Evolutionary conservation across 305 asterid species (phyloP).

Genomic region (Rubia occidens): DNA sequence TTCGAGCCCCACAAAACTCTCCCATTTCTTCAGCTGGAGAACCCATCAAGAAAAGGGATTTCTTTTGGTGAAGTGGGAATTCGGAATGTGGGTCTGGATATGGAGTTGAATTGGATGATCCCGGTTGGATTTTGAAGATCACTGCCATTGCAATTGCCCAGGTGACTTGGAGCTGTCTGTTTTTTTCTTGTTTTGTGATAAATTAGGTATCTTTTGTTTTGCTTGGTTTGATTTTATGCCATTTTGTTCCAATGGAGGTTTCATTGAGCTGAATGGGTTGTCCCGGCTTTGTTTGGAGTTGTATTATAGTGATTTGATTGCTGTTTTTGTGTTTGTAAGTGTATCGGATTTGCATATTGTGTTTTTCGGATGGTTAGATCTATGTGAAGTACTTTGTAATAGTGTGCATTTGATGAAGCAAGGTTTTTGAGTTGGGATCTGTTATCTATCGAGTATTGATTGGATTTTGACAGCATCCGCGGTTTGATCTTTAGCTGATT

Average conservation of each 20-base stretch:
- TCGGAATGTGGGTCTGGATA: slow-evolving; percentile 24
- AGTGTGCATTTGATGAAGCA: slow-evolving; percentile 9
- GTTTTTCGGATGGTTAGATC: slow-evolving; percentile 40
- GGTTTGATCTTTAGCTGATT: neutral
- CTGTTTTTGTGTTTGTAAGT: neutral
- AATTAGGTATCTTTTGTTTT: neutral
- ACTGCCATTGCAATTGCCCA: slow-evolving; percentile 30
- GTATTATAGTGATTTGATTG: slow-evolving; percentile 3
- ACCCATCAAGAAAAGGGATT: neutral
- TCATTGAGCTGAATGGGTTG: neutral
- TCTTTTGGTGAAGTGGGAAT: neutral
- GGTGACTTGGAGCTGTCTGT: slow-evolving; percentile 27
- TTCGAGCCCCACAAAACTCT: slow-evolving; percentile 19
- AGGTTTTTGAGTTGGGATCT: slow-evolving; percentile 19
- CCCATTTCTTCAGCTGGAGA: neutral
- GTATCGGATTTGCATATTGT: slow-evolving; percentile 15
- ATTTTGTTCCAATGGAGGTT: neutral
- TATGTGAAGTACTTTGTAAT: slow-evolving; percentile 16
- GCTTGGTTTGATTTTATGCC: neutral
- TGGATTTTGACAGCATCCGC: neutral
- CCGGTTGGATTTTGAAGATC: slow-evolving; percentile 40
- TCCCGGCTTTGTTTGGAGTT: neutral
- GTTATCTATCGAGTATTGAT: neutral
- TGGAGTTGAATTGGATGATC: slow-evolving; percentile 40
- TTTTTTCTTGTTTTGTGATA: slow-evolving; percentile 1